Evolutionary conservation across 345 rosid species (phyloP).

Genomic region (Lepidium africanum): DNA sequence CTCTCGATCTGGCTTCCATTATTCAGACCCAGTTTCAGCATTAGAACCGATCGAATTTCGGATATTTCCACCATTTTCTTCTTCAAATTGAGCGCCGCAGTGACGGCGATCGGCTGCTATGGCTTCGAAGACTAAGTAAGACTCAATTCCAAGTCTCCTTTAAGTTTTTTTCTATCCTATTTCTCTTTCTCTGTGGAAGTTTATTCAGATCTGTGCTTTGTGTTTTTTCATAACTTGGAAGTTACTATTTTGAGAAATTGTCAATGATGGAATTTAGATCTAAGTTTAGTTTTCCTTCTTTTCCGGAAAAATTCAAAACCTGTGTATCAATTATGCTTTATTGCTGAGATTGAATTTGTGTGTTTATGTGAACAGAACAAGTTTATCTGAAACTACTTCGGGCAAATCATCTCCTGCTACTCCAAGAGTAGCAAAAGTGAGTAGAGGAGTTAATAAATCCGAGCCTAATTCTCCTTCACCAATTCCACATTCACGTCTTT

Average conservation of each 20-base stretch:
- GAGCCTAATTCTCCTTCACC: constrained; percentile 59
- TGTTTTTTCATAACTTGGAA: not conserved
- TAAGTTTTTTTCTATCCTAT: not conserved
- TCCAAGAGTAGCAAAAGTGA: constrained; percentile 54
- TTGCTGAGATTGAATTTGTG: not conserved
- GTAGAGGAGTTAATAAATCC: constrained; percentile 47
- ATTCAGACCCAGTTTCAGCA: not conserved
- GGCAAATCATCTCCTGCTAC: constrained; percentile 62
- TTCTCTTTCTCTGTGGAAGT: not conserved
- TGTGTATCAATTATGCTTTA: not conserved
- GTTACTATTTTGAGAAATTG: constrained; percentile 21
- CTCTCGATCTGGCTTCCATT: constrained; percentile 14
- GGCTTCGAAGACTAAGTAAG: constrained; percentile 33
- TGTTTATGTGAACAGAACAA: constrained; percentile 44
- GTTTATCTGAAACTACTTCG: constrained; percentile 58
- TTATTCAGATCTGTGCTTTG: constrained; percentile 11
- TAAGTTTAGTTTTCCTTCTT: not conserved
- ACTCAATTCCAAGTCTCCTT: not conserved
- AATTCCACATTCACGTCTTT: constrained; percentile 49
- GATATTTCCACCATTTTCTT: not conserved
- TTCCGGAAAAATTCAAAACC: not conserved
- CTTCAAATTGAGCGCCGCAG: not conserved
- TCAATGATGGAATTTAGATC: constrained; percentile 17
- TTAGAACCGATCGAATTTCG: not conserved
- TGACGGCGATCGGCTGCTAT: constrained; percentile 11